Conservation (phyloP, 805 yeast species). For the Dipodascus geniculatus region DNA sequence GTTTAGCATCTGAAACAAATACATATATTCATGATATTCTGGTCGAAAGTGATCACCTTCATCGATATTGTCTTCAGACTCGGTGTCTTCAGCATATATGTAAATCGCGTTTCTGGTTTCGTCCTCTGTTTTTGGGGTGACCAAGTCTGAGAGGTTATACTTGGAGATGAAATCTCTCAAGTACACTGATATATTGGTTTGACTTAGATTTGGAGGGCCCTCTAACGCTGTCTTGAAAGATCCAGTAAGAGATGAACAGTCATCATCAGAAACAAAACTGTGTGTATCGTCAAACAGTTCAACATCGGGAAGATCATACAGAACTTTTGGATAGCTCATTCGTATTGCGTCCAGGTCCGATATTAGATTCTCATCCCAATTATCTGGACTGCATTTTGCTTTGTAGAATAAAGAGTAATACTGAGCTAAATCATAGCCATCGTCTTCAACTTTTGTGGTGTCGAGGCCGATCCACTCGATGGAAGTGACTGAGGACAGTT, state of each 20-base stretch:
- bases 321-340: not conserved
- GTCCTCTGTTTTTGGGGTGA: not conserved
- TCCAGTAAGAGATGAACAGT: not conserved
- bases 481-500: not conserved
- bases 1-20: constrained; percentile 1
- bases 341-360: not conserved
- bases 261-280: not conserved
- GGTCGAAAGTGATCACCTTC: not conserved
- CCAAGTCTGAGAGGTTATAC: not conserved
- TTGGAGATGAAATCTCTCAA: not conserved
- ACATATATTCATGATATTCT: not conserved
- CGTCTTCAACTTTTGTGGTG: not conserved
- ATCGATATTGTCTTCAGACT: not conserved
- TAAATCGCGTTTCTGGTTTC: not conserved
- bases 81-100: not conserved
- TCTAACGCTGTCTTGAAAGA: not conserved
- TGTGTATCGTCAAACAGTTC: not conserved
- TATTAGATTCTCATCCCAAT: not conserved
- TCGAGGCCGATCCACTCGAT: not conserved
- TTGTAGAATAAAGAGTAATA: not conserved
- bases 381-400: not conserved
- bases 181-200: not conserved
- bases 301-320: not conserved
- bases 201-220: not conserved
- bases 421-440: not conserved